Evolutionary conservation across 306 rosid species (phyloP), one percentile per base, ranked within the genome.

Genomic region (Pterocarpus macrocarpus): DNA sequence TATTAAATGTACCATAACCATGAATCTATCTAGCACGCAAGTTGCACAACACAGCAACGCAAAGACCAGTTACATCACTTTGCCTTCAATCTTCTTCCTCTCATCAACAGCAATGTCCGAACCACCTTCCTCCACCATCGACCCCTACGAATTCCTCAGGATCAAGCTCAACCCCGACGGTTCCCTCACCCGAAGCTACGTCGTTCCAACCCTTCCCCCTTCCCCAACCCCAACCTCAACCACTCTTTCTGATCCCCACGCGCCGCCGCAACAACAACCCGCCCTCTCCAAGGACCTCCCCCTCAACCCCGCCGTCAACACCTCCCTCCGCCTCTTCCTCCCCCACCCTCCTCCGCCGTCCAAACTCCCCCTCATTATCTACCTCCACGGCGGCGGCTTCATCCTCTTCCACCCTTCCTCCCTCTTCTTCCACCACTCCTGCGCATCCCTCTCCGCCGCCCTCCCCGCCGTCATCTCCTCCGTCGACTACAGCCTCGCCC

Each of bases 321-420:
- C 92, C 86, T 89, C 84, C 81, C 35, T 91, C 73, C 91, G 97
- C 8, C 84, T 92, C 85, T 91, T 82, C 86, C 87, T 85, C 62
- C 92, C 93, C n/a, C 76, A 86, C 79, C 88, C 81, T 6, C 81
- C 77, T 1, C 85, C 88, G 0, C 7, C 73, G 59, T 79, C 87
- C 57, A 86, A 82, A 55, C 71, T 68, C 67, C 87, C 79, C 59
- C 39, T 64, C 79, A 5, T 68, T 38, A 0, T 92, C 59, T 88
- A 92, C 89, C 88, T 81, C 89, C 98, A 91, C 61, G 97, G 97
- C 53, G 98, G 98, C 32, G 97, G 98, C 7, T 94, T 94, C 90
- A 64, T 92, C 82, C 75, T 91, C 85, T 87, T 49, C 88, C 84
- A 80, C 86, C 78, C 86, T 45, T 84, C 92, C 62, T 71, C 91